Evolutionary conservation across 805 yeast species (phyloP).

Genomic region (Hanseniaspora singularis): DNA sequence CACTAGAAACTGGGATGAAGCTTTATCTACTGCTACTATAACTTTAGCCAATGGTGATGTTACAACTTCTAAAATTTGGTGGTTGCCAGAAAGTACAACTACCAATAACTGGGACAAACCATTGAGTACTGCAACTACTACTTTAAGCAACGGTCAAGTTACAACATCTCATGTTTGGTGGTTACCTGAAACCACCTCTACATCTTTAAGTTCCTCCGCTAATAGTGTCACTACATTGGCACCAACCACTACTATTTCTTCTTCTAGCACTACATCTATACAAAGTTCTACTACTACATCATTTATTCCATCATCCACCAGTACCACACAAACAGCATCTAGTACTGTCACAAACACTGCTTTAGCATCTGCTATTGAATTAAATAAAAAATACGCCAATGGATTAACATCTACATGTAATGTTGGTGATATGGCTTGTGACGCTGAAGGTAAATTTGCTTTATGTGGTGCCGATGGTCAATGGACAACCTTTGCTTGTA

Average conservation of each 20-base stretch:
- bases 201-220: slow-evolving; percentile 11
- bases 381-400: slow-evolving; percentile 33
- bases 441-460: slow-evolving; percentile 40
- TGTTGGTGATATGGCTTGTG: slow-evolving; percentile 44
- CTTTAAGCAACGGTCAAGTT: slow-evolving; percentile 11
- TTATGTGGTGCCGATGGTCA: slow-evolving; percentile 41
- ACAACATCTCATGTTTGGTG: slow-evolving; percentile 15
- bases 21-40: slow-evolving; percentile 11
- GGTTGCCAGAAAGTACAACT: slow-evolving; percentile 15
- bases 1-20: slow-evolving; percentile 14
- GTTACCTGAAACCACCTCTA: slow-evolving; percentile 17
- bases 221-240: slow-evolving; percentile 13
- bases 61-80: slow-evolving; percentile 15
- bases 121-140: slow-evolving; percentile 12
- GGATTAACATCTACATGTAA: slow-evolving; percentile 32
- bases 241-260: slow-evolving; percentile 5
- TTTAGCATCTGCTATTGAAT: slow-evolving; percentile 21
- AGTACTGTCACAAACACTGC: slow-evolving; percentile 14
- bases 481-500: slow-evolving; percentile 49
- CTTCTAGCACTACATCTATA: slow-evolving; percentile 14
- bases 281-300: slow-evolving; percentile 14
- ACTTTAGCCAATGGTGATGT: slow-evolving; percentile 14
- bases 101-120: slow-evolving; percentile 13
- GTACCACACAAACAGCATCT: neutral
- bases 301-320: slow-evolving; percentile 16